Evolutionary conservation across 306 rosid species (phyloP), one percentile per base, ranked within the genome.

Genomic region (Adenanthera pavonina): DNA sequence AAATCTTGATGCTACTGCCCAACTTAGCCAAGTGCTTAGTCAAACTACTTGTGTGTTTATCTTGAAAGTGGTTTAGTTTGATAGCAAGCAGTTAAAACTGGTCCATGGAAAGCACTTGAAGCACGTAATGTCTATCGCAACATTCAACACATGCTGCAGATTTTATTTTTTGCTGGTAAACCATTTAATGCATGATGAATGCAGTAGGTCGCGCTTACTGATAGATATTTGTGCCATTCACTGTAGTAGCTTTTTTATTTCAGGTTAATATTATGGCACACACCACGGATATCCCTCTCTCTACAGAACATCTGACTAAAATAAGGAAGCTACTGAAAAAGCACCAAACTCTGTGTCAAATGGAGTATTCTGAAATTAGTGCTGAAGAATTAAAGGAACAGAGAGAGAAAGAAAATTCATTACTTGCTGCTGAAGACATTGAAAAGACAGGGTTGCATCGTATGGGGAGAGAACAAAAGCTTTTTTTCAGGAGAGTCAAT

Each of bases 231-330:
- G 43, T 85, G 80, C 19, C 72, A 70, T 83, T 81, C 52, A 72
- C 75, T 64, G 16, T 38, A 47, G 79, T 67, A 72, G 54, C 78
- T 56, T 86, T 64, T 60, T 12, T 36, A 72, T 78, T 81, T 84
- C 94, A 96, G 99, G 97, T 96, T 81, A 91, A 91, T 84, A 87
- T 96, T 79, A 85, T 96, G 98, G 94, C 93, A 67, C 91, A 96
- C 78, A 82, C 91, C 77, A 79, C 90, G 25, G 97, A 96, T 81
- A 82, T 61, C 82, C 97, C 92, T 53, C 86, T 90, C 80, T 89
- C 98, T 75, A 76, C 91, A 4, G 97, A 92, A 78, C 98, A 92
- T 80, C 88, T 92, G 80, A 67, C 88, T 53, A 92, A 83, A 83
- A 88, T 96, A 83, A 84, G 89, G 20, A 92, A 84, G 81, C 74